These are phyloP conservation scores for Senna siamea DNA, from an alignment of 306 rosid species.

Conservation along the genomic window DNA sequence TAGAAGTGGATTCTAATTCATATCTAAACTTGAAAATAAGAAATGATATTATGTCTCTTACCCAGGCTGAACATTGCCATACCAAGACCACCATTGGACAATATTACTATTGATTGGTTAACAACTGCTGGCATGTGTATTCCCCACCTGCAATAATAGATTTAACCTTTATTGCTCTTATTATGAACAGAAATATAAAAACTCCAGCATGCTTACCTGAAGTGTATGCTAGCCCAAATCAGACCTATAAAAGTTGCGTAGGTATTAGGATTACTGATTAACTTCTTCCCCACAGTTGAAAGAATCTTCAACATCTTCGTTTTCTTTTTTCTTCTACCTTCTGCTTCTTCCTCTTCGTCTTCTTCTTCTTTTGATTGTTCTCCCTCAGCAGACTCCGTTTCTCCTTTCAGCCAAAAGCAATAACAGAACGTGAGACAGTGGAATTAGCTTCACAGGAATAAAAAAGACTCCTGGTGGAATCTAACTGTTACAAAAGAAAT, in stretches of 20 bases:
- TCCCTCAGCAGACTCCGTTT: constrained; percentile 56
- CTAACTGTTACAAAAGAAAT: not conserved
- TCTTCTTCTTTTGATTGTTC: constrained; percentile 68
- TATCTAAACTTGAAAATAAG: too few species aligned
- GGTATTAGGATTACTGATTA: constrained; percentile 80
- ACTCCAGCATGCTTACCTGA: constrained; percentile 52
- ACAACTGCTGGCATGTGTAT: constrained; percentile 76
- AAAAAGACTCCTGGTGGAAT: too few species aligned
- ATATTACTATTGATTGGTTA: constrained; percentile 58
- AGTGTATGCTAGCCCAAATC: constrained; percentile 81
- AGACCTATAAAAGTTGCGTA: constrained; percentile 85
- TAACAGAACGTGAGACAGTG: constrained; percentile 27
- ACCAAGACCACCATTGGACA: constrained; percentile 88
- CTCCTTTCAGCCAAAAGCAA: constrained; percentile 55
- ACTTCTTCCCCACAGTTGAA: constrained; percentile 74
- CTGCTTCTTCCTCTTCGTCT: constrained; percentile 60
- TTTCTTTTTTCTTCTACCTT: constrained; percentile 44
- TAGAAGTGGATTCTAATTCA: too few species aligned
- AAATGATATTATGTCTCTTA: constrained; percentile 39
- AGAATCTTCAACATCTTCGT: constrained; percentile 60
- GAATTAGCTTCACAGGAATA: too few species aligned
- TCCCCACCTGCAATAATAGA: constrained; percentile 67
- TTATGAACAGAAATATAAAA: constrained; percentile 2
- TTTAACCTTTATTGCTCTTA: constrained; percentile 1
- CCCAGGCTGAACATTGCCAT: constrained; percentile 99